Percentiles rank a stretch among this genome's conserved stretches.
phyloP scores from a whole-genome alignment of 2,329 filamentous ascomycete genomes.

The Paraconiothyrium sp. region DNA sequence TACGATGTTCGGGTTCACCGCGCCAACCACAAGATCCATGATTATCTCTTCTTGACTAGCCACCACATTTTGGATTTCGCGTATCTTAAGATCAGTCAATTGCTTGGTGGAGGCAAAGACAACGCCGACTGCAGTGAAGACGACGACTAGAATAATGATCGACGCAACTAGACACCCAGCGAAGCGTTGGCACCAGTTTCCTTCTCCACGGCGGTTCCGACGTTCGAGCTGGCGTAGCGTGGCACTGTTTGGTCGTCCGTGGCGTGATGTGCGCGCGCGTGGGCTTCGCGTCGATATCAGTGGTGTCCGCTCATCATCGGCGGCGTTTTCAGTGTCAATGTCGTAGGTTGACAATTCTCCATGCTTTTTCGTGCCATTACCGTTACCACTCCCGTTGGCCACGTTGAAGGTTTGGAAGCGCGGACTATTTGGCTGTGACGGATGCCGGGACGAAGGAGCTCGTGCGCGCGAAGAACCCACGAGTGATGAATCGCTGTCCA shows the following conservation, averaged over 20 bases:
- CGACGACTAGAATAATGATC: conserved; percentile 80
- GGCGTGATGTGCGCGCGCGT: conserved; percentile 59
- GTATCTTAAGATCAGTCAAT: conserved; percentile 78
- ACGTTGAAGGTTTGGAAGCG: conserved; percentile 59
- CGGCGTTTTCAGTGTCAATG: conserved; percentile 80
- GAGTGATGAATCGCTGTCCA: conserved; percentile 68
- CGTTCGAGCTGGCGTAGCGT: conserved; percentile 77
- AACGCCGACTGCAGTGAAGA: conserved; percentile 87
- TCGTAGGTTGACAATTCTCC: conserved; percentile 77
- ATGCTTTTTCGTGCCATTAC: conserved; percentile 60
- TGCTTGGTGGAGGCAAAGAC: conserved; percentile 92
- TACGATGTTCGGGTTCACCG: conserved; percentile 92
- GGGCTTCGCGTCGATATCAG: conserved; percentile 74
- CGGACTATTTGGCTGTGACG: conserved; percentile 75
- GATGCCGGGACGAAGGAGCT: conserved; percentile 66
- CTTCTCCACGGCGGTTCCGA: conserved; percentile 60
- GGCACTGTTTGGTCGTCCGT: conserved; percentile 57
- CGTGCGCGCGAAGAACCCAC: conserved; percentile 74
- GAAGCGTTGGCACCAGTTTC: conserved; percentile 74
- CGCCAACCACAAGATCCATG: conserved; percentile 87
- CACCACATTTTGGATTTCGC: conserved; percentile 86
- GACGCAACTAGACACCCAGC: conserved; percentile 89
- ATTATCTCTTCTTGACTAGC: conserved; percentile 95
- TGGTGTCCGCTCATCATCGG: conserved; percentile 88
- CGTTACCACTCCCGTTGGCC: conserved; percentile 36